Conservation (phyloP, 208 protist species). For the Novymonas esmeraldas region DNA sequence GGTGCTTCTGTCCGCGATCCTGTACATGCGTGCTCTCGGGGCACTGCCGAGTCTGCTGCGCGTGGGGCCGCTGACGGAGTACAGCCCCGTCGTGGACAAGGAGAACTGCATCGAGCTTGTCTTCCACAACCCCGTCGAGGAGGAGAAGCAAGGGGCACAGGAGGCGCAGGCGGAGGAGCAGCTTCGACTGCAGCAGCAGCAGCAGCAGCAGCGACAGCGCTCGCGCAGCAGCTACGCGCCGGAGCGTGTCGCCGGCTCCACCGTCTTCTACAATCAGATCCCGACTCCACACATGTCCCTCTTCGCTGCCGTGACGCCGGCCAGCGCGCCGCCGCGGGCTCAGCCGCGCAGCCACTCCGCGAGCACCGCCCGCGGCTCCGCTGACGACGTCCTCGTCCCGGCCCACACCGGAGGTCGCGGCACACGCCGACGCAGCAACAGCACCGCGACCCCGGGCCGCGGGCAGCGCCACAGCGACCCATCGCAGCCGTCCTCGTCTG, state of each 20-base stretch:
- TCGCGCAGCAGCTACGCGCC: not conserved
- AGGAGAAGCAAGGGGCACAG: slow-evolving; percentile 9
- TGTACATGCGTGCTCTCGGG: slow-evolving; percentile 82
- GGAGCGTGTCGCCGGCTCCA: not conserved
- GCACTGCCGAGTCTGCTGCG: slow-evolving; percentile 79
- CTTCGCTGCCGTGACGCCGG: slow-evolving; percentile 1
- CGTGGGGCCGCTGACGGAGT: slow-evolving; percentile 58
- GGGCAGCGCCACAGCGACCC: not conserved
- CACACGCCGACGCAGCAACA: not conserved
- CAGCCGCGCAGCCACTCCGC: slow-evolving; percentile 10
- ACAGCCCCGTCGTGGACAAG: slow-evolving; percentile 74
- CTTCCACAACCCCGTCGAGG: slow-evolving; percentile 54
- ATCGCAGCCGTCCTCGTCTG: no score
- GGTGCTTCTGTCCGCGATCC: slow-evolving; percentile 65
- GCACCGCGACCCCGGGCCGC: not conserved
- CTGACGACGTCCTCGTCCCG: not conserved
- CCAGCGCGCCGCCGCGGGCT: not conserved
- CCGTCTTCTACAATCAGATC: not conserved
- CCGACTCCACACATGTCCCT: not conserved
- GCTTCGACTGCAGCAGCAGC: slow-evolving; percentile 24
- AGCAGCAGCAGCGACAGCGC: not conserved
- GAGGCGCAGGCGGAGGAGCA: slow-evolving; percentile 32
- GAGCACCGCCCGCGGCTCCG: not conserved
- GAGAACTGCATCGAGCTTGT: slow-evolving; percentile 85
- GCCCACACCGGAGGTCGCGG: not conserved